These are phyloP conservation scores for Monilinia aucupariae DNA, from an alignment of 2,329 filamentous ascomycete species.

Conservation along the genomic window DNA sequence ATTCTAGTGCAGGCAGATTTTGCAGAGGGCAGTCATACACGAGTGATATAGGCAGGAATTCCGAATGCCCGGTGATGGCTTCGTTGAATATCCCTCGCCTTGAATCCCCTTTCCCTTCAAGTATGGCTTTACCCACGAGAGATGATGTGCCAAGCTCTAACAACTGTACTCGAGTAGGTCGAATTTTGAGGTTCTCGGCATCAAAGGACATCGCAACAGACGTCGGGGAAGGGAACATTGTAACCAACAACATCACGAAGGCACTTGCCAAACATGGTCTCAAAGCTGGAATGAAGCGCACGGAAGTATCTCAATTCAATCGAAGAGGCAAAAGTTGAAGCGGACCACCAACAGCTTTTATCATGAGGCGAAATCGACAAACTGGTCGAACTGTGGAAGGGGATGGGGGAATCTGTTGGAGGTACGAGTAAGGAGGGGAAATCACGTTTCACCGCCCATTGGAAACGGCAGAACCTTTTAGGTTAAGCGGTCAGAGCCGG, in stretches of 20 bases:
- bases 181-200: not conserved
- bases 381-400: no score
- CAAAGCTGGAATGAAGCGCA: constrained; percentile 4
- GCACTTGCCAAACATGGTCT: not conserved
- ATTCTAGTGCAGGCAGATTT: no score
- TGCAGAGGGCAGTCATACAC: no score
- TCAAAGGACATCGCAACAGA: not conserved
- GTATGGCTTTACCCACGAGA: not conserved
- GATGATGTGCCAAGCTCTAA: not conserved
- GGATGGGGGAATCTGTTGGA: no score
- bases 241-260: not conserved
- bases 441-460: not conserved
- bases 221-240: not conserved
- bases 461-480: not conserved
- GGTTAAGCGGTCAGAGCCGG: no score
- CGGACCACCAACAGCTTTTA: not conserved
- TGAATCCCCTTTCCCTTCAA: not conserved
- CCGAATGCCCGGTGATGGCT: no score
- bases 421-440: no score
- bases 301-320: not conserved
- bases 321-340: not conserved
- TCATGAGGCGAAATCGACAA: not conserved
- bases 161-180: not conserved
- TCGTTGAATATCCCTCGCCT: no score
- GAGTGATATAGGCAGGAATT: no score